Evolutionary conservation across 495 filamentous ascomycete genomes (phyloP), one percentile per base, ranked within the genome.

Genomic region (Podospora appendiculata): DNA sequence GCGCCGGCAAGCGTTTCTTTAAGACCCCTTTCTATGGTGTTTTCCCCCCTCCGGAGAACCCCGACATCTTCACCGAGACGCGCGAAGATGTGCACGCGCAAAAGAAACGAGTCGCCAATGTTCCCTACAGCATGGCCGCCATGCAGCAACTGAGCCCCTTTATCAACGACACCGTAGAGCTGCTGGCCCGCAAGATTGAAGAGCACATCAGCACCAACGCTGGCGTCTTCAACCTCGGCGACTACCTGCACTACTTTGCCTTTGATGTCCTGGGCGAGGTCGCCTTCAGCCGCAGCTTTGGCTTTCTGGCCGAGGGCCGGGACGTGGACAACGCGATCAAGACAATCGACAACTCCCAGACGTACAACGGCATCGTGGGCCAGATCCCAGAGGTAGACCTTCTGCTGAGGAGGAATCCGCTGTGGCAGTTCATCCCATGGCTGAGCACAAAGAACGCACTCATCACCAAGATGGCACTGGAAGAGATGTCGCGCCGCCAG

Each of bases 281-380:
- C 12, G 83, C 82, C 0, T 88, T 83, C 54, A 78, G 76, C 46
- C 68, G 79, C n/a, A 74, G 70, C 6, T 82, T 84, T 54, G 84
- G 84, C 1, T 87, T 87, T 56, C 56, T 88, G 3, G 71, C 72
- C 17, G 69, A 77, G 8, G 79, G 76, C 4, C 51, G 74, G 25
- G 84, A 86, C 52, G 74, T 85, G 41, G 79, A 84, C 46, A 55
- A 69, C 42, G 74, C 77, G 8, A 76, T 79, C 55, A 71, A 67
- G 62, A 74, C 70, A 6, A 79, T 79, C 45, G 77, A 80, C 55
- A 67, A 74, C 41, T 74, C 70, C 57, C 73, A 77, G 61, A 72
- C 66, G 58, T 80, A 80, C 58, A 75, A 80, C 50, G 77, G 76
- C 19, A 71, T 81, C 46, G 66, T 81, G 9, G 73, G 74, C 9